These are phyloP conservation scores for Boletus sp. DNA, from an alignment of 768 basidiomycete species.

Conservation along the genomic window DNA sequence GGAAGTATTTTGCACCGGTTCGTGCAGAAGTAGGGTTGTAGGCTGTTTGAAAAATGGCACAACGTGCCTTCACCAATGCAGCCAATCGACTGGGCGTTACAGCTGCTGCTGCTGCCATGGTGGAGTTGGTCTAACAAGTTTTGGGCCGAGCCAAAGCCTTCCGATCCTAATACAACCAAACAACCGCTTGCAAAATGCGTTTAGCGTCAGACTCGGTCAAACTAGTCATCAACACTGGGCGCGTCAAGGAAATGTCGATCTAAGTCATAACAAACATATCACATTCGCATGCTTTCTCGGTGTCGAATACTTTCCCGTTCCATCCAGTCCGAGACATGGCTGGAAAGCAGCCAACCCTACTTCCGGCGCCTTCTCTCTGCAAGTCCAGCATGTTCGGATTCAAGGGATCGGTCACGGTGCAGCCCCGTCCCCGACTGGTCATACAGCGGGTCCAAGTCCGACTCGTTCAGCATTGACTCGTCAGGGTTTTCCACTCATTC, in stretches of 20 bases:
- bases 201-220: too few relatives aligned
- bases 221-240: not conserved
- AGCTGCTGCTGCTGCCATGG: slow-evolving; percentile 34
- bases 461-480: not conserved
- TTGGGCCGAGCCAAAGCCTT: slow-evolving; percentile 13
- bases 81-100: slow-evolving; percentile 52
- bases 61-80: slow-evolving; percentile 61
- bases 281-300: slow-evolving; percentile 20
- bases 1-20: slow-evolving; percentile 91
- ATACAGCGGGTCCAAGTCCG: not conserved
- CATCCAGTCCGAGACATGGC: slow-evolving; percentile 14
- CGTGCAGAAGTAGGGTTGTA: slow-evolving; percentile 81
- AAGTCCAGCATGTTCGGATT: not conserved
- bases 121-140: not conserved
- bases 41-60: slow-evolving; percentile 77
- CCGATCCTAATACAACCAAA: slow-evolving; percentile 31
- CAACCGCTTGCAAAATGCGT: slow-evolving; percentile 1
- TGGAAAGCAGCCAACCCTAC: slow-evolving; percentile 17
- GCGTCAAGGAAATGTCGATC: not conserved
- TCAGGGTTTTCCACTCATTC: not conserved
- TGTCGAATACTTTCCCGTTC: slow-evolving; percentile 15
- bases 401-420: not conserved
- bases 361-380: slow-evolving; percentile 18
- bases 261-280: not conserved
- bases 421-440: slow-evolving; percentile 1